Conservation (phyloP, 768 basidiomycete species). For the Solioccasus polychromus region DNA sequence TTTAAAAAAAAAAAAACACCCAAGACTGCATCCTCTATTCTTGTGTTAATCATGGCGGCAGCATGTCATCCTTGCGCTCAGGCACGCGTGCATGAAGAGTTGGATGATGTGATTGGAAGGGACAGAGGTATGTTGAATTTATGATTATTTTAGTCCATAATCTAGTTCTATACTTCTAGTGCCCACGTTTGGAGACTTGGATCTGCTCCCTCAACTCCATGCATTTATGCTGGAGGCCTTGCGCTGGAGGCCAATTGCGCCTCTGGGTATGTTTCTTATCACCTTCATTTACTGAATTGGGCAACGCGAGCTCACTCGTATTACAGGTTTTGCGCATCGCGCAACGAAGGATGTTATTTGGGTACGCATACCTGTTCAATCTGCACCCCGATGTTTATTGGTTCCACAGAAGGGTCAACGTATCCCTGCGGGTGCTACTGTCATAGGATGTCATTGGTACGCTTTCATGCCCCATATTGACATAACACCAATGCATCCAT, state of each 20-base stretch:
- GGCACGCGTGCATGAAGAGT: slow-evolving; percentile 44
- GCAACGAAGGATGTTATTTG: slow-evolving; percentile 61
- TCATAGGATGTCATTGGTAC: slow-evolving; percentile 13
- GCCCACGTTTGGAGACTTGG: slow-evolving; percentile 34
- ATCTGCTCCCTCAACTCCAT: slow-evolving; percentile 30
- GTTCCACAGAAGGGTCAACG: slow-evolving; percentile 5
- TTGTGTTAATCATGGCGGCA: slow-evolving; percentile 45
- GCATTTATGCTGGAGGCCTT: slow-evolving; percentile 35
- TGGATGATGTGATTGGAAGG: slow-evolving; percentile 47
- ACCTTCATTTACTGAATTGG: neutral
- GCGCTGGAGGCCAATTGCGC: slow-evolving; percentile 33
- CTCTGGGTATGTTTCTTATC: slow-evolving; percentile 30
- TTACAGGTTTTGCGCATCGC: slow-evolving; percentile 52
- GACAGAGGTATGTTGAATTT: slow-evolving; percentile 16
- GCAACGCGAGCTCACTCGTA: neutral
- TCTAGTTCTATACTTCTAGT: slow-evolving; percentile 14
- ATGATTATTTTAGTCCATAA: neutral
- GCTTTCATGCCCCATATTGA: neutral
- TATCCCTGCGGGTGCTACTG: slow-evolving; percentile 13
- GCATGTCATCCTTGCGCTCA: slow-evolving; percentile 50
- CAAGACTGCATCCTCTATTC: slow-evolving; percentile 49
- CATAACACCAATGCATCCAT: neutral
- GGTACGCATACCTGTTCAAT: slow-evolving; percentile 29
- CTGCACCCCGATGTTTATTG: neutral
- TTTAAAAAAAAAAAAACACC: neutral